Conservation (phyloP, 1,139 yeast species). For the Debaryomycetaceae sp. region DNA sequence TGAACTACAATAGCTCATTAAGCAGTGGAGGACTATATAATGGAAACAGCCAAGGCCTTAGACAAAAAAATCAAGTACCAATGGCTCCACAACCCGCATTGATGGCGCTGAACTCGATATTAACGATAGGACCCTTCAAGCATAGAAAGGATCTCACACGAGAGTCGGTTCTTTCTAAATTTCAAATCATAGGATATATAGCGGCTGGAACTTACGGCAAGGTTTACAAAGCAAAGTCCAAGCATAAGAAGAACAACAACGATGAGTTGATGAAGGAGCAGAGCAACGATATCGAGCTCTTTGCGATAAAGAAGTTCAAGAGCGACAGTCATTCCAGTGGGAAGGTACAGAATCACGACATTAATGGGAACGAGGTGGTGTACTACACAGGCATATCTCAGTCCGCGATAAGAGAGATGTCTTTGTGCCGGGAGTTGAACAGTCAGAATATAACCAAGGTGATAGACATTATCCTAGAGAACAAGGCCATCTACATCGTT, state of each 20-base stretch:
- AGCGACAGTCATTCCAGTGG: constrained; percentile 69
- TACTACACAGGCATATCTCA: constrained; percentile 96
- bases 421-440: constrained; percentile 81
- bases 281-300: constrained; percentile 25
- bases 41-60: not conserved
- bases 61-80: constrained; percentile 9
- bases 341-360: constrained; percentile 36
- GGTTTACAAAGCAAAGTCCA: constrained; percentile 81
- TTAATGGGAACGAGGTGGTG: constrained; percentile 67
- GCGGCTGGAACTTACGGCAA: constrained; percentile 99
- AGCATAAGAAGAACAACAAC: constrained; percentile 12
- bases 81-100: constrained; percentile 38
- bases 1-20: constrained; percentile 3
- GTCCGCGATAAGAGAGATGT: constrained; percentile 95
- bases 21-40: not conserved
- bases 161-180: constrained; percentile 71
- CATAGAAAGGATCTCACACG: constrained; percentile 69
- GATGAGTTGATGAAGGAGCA: constrained; percentile 3
- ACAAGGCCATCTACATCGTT: constrained; percentile 89
- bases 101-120: constrained; percentile 67
- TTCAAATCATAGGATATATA: constrained; percentile 88
- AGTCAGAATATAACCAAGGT: constrained; percentile 78
- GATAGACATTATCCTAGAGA: constrained; percentile 83
- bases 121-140: constrained; percentile 70
- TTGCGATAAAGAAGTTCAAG: constrained; percentile 94